Percentiles rank a stretch among this genome's conserved stretches.
Evolutionary conservation across 106 monocot species (phyloP).

Genomic region (Vanilla planifolia): DNA sequence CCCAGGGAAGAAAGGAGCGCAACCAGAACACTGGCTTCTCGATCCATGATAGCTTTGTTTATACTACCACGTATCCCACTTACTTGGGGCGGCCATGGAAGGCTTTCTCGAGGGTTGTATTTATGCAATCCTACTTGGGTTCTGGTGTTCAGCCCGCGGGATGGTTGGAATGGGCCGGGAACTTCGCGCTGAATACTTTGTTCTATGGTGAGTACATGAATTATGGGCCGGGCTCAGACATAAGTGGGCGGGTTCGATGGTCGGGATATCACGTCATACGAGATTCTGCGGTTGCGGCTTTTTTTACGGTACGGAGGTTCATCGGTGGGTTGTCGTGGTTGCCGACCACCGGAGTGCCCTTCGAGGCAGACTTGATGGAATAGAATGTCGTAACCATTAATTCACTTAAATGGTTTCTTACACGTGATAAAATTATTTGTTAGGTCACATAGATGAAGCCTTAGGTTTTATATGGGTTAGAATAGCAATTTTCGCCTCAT

Average conservation of each 20-base stretch:
- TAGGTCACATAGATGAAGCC: too few relatives aligned
- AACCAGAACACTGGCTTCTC: slow-evolving; percentile 75
- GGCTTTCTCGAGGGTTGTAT: slow-evolving; percentile 63
- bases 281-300: slow-evolving; percentile 34
- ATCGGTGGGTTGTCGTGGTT: slow-evolving; percentile 60
- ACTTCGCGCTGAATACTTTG: slow-evolving; percentile 55
- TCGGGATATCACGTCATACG: slow-evolving; percentile 59
- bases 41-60: slow-evolving; percentile 56
- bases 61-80: slow-evolving; percentile 36
- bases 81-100: slow-evolving; percentile 94
- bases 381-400: too few relatives aligned
- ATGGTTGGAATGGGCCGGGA: slow-evolving; percentile 78
- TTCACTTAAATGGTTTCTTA: too few relatives aligned
- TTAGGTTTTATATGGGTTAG: too few relatives aligned
- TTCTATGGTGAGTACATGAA: slow-evolving; percentile 86
- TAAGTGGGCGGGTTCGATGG: slow-evolving; percentile 53
- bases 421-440: too few relatives aligned
- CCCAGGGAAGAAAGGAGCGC: slow-evolving; percentile 63
- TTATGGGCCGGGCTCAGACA: slow-evolving; percentile 53
- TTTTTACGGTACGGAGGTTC: slow-evolving; percentile 70
- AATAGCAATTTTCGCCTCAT: too few relatives aligned
- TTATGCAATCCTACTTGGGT: slow-evolving; percentile 71
- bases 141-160: slow-evolving; percentile 42
- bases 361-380: slow-evolving; percentile 38
- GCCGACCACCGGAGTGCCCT: slow-evolving; percentile 48